Evolutionary conservation across 352 stramenopile genomes (phyloP).

Genomic region (Phytophthora chlamydospora): DNA sequence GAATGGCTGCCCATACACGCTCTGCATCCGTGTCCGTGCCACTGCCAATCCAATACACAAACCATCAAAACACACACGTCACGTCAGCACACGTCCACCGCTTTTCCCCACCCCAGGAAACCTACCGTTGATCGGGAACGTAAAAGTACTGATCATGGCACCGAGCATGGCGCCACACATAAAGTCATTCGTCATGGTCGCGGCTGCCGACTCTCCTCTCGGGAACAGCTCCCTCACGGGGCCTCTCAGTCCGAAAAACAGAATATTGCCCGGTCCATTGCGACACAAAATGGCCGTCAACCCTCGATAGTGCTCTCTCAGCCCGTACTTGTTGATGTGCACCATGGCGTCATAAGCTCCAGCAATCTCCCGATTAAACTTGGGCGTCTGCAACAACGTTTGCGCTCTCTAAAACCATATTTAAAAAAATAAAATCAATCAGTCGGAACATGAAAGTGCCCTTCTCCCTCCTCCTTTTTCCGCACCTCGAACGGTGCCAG

Average conservation of each 20-base stretch:
- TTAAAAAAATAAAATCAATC: conserved; percentile 2
- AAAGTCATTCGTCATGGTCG: conserved; percentile 80
- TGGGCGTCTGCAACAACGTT: conserved; percentile 86
- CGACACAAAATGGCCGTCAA: conserved; percentile 80
- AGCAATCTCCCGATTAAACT: conserved; percentile 83
- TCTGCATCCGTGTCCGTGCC: conserved; percentile 84
- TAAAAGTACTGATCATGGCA: conserved; percentile 84
- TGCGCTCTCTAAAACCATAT: conserved; percentile 62
- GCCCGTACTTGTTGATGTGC: conserved; percentile 79
- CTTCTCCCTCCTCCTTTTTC: background rate
- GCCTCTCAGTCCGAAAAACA: conserved; percentile 87
- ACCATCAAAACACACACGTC: conserved; percentile 6
- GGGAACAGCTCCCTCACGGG: conserved; percentile 75
- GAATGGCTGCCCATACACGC: conserved; percentile 71
- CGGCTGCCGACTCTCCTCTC: conserved; percentile 41
- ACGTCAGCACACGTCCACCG: background rate
- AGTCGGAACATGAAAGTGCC: background rate
- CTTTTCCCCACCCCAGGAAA: background rate
- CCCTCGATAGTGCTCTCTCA: conserved; percentile 86
- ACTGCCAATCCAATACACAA: conserved; percentile 41
- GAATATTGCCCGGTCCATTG: conserved; percentile 84
- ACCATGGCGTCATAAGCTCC: conserved; percentile 81
- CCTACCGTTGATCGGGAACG: conserved; percentile 85
- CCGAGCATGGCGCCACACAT: conserved; percentile 84
- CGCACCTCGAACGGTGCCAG: conserved; percentile 86